Evolutionary conservation across 164 flowering plant species (phyloP).

Genomic region (Aristolochia contorta): DNA sequence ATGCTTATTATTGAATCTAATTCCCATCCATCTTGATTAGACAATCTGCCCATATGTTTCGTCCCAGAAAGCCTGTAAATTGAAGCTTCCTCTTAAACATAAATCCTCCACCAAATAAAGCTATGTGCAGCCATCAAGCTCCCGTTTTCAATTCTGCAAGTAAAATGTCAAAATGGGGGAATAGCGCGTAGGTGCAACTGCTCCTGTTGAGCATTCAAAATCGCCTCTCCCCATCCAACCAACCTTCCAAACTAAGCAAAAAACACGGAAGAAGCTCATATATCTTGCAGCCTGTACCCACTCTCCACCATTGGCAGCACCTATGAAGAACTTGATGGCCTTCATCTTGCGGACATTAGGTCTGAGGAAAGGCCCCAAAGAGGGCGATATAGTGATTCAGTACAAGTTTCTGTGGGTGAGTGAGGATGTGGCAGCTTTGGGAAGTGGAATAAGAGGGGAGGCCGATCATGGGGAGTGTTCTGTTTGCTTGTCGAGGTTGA

Average conservation of each 20-base stretch:
- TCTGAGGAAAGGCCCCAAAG: constrained; percentile 12
- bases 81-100: too few species aligned
- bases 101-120: too few species aligned
- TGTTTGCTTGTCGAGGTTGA: constrained; percentile 50
- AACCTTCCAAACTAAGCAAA: constrained; percentile 45
- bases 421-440: neutral
- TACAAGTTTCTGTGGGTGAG: neutral
- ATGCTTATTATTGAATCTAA: too few species aligned
- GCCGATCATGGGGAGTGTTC: constrained; percentile 20
- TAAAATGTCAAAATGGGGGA: constrained; percentile 5
- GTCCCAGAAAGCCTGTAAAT: too few species aligned
- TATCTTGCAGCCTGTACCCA: constrained; percentile 1
- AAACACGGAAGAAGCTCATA: constrained; percentile 7
- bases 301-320: neutral
- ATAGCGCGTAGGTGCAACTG: constrained; percentile 38
- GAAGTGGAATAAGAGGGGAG: neutral
- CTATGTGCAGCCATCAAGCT: too few species aligned
- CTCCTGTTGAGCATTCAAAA: constrained; percentile 22
- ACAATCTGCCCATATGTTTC: too few species aligned
- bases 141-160: neutral
- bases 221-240: constrained; percentile 20
- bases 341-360: constrained; percentile 15
- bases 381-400: neutral
- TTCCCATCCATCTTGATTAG: too few species aligned
- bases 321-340: constrained; percentile 21